phyloP scores from a whole-genome alignment of 495 filamentous ascomycete species.

The Penicillium silybi region DNA sequence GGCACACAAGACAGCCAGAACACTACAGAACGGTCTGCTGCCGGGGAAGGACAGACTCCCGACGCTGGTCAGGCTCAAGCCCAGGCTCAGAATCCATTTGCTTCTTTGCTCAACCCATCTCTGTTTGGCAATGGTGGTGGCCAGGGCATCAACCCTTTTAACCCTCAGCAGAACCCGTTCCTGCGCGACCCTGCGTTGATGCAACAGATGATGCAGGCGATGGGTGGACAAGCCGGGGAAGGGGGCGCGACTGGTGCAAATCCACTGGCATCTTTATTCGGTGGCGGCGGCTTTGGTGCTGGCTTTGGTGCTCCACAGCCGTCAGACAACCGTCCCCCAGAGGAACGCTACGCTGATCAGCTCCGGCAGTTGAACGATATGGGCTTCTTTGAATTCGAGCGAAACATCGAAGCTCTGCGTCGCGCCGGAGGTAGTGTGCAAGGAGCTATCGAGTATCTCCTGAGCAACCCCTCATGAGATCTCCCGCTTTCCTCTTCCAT shows the following conservation, averaged over 20 bases:
- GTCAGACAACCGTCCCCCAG: conserved; percentile 79
- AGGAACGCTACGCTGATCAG: conserved; percentile 89
- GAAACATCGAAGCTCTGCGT: conserved; percentile 85
- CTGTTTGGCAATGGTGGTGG: conserved; percentile 33
- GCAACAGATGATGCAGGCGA: conserved; percentile 44
- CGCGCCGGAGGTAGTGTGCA: conserved; percentile 91
- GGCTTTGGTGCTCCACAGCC: conserved; percentile 45
- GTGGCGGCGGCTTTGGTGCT: conserved; percentile 34
- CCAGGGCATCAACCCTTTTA: conserved; percentile 41
- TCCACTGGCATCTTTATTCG: conserved; percentile 38
- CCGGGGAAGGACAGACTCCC: conserved; percentile 25
- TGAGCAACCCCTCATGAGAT: conserved; percentile 35
- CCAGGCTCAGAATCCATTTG: conserved; percentile 50
- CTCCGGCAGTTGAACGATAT: conserved; percentile 95
- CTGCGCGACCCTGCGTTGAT: conserved; percentile 47
- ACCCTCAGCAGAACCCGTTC: conserved; percentile 45
- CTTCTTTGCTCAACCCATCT: conserved; percentile 45
- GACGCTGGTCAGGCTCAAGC: conserved; percentile 36
- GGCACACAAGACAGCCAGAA: conserved; percentile 15
- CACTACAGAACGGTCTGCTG: conserved; percentile 24
- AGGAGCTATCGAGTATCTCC: conserved; percentile 79
- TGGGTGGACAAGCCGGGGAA: conserved; percentile 25
- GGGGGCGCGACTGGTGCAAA: conserved; percentile 31
- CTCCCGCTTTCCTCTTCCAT: not conserved
- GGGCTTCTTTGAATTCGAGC: conserved; percentile 96